Percentiles rank a stretch among this genome's conserved stretches.
These are phyloP conservation scores for Phytopythium vexans DNA, from an alignment of 352 stramenopile species.

Conservation along the genomic window DNA sequence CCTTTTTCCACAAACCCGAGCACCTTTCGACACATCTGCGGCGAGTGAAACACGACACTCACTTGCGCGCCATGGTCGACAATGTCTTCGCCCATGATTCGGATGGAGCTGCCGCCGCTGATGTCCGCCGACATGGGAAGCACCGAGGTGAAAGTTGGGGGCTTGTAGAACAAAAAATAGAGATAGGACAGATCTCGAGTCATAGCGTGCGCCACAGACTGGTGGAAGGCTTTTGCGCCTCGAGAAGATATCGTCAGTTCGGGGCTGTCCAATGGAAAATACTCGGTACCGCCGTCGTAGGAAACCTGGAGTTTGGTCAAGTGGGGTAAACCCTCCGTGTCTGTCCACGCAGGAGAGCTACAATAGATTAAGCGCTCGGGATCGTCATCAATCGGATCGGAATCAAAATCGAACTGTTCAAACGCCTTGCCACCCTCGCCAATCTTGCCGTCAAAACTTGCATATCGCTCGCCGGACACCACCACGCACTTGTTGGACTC, in stretches of 20 bases:
- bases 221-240: neutral
- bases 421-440: too few species aligned
- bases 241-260: conserved; percentile 4
- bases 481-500: conserved; percentile 14
- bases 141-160: conserved; percentile 42
- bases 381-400: conserved; percentile 12
- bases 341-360: conserved; percentile 37
- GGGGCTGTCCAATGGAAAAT: conserved; percentile 22
- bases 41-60: conserved; percentile 58
- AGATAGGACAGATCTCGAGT: conserved; percentile 63
- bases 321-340: conserved; percentile 22
- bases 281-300: conserved; percentile 56
- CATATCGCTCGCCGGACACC: conserved; percentile 9
- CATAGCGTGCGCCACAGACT: conserved; percentile 17
- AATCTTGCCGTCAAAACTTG: too few species aligned
- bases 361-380: conserved; percentile 43
- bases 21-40: conserved; percentile 52
- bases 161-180: conserved; percentile 74
- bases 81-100: conserved; percentile 52
- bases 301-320: conserved; percentile 76
- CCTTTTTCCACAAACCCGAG: conserved; percentile 62
- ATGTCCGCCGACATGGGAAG: conserved; percentile 64
- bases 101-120: conserved; percentile 60
- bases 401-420: neutral
- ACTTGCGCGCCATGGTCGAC: conserved; percentile 64